These are phyloP conservation scores for Phaeolepiota aurea DNA, from an alignment of 768 basidiomycete genomes.

Conservation along the genomic window DNA sequence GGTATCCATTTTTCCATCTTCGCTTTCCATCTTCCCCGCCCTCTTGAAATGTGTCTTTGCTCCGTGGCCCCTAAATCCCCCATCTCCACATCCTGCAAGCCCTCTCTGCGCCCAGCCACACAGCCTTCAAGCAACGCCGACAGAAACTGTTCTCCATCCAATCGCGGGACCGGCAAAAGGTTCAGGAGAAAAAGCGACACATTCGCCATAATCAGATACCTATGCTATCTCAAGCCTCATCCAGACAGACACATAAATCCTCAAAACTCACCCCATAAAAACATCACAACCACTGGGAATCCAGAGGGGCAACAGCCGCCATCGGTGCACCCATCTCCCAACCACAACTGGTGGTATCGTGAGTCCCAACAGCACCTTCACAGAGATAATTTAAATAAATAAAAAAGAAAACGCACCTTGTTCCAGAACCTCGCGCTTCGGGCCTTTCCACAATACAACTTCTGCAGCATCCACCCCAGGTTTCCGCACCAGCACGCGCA, in stretches of 20 bases:
- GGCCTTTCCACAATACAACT: constrained; percentile 70
- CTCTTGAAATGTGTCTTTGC: too few species aligned
- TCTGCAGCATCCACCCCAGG: constrained; percentile 12
- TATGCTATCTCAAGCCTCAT: not conserved
- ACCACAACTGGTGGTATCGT: constrained; percentile 43
- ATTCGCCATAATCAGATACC: constrained; percentile 59
- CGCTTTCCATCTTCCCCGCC: too few species aligned
- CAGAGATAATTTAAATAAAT: too few species aligned
- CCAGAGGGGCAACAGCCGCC: constrained; percentile 28
- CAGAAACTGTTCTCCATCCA: constrained; percentile 68
- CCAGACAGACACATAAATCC: not conserved
- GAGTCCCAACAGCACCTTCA: too few species aligned
- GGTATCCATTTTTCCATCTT: too few species aligned
- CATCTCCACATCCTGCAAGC: too few species aligned
- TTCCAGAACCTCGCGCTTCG: constrained; percentile 53
- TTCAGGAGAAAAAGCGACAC: constrained; percentile 80
- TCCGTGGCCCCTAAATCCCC: too few species aligned
- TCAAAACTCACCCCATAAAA: constrained; percentile 47
- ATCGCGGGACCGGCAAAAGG: constrained; percentile 58
- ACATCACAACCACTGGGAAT: constrained; percentile 26
- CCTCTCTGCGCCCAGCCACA: too few species aligned
- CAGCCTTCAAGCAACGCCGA: constrained; percentile 11
- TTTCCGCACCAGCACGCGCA: constrained; percentile 41
- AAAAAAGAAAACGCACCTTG: constrained; percentile 37
- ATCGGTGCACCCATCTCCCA: constrained; percentile 36